These are phyloP conservation scores for Apiotrichum gamsii DNA, from an alignment of 1,284 basidiomycete species.

Conservation along the genomic window DNA sequence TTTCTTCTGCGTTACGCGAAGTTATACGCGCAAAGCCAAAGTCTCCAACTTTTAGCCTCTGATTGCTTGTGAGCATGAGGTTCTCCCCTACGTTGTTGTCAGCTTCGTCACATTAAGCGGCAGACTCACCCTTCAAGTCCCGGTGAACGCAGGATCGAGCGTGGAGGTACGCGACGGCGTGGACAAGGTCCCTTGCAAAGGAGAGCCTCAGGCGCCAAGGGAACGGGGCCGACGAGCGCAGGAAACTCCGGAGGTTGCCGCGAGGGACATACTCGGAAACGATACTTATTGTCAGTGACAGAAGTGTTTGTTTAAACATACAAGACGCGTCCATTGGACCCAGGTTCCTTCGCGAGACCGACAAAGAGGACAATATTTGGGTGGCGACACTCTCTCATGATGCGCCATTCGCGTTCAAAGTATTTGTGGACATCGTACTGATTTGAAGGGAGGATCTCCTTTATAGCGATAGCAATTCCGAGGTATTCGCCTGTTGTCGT, in stretches of 20 bases:
- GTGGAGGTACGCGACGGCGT: slow-evolving; percentile 94
- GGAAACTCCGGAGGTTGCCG: slow-evolving; percentile 78
- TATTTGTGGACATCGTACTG: slow-evolving; percentile 91
- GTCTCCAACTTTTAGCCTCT: slow-evolving; percentile 91
- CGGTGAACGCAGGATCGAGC: too few species aligned
- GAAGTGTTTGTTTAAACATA: slow-evolving; percentile 16
- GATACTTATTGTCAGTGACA: slow-evolving; percentile 50
- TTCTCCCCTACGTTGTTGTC: slow-evolving; percentile 98
- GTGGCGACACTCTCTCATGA: slow-evolving; percentile 84
- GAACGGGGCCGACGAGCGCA: slow-evolving; percentile 66
- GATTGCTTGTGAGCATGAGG: slow-evolving; percentile 85
- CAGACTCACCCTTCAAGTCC: slow-evolving; percentile 38
- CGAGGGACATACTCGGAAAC: slow-evolving; percentile 71
- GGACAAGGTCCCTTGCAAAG: slow-evolving; percentile 87
- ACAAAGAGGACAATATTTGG: slow-evolving; percentile 93
- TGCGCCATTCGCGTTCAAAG: slow-evolving; percentile 92
- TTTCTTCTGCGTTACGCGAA: slow-evolving; percentile 82
- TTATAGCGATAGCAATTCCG: slow-evolving; percentile 92
- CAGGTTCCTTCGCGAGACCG: slow-evolving; percentile 80
- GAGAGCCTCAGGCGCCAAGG: slow-evolving; percentile 86
- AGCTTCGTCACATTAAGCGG: slow-evolving; percentile 54
- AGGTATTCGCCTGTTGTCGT: slow-evolving; percentile 66
- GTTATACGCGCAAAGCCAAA: slow-evolving; percentile 83
- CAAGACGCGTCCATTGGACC: slow-evolving; percentile 70
- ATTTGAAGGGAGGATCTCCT: slow-evolving; percentile 82